Evolutionary conservation across 2,329 filamentous ascomycete genomes (phyloP), one percentile per base, ranked within the genome.

Genomic region (Trichoderma gracile): DNA sequence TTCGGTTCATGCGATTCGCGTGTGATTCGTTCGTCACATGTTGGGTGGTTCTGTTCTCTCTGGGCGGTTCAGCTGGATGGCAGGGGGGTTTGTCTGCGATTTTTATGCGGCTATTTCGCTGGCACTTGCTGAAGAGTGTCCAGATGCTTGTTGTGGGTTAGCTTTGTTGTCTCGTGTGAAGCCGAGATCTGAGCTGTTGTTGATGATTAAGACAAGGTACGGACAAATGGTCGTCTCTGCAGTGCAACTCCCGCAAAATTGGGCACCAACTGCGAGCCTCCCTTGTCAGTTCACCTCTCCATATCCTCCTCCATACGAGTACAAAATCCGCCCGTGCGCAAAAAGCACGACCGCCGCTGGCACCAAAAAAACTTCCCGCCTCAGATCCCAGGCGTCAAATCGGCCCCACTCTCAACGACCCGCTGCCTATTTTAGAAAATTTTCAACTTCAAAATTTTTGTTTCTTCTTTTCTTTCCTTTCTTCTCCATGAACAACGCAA

Each of bases 401-500:
- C 14, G 5, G 60, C 52, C 60, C 64, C 64, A 58, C 64, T 58
- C 52, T 50, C 14, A 23, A 53, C 64, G 53, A 54, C 57, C 40
- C 47, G 47, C 47, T 54, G 46, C 63, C 42, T 53, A 62, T 65
- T 52, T 40, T 61, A 63, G 64, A 72, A 66, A 68, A 65, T 65
- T 66, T 56, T 53, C 23, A 43, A 46, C 3, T 6, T 21, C 23
- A 4, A 66, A 68, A 65, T 65, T 66, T 56, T 53, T n/a, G 38
- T 45, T 3, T 6, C 19, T 21, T 38, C 8, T 52, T 58, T 17
- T 50, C 70, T 69, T 9, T 72, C 70, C 64, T 69, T 63, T 68
- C 69, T 72, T 69, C 67, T 73, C 69, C 70, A 74, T 80, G 78
- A 80, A 81, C 79, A 81, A 81, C 79, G 79, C 79, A 81, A 80